phyloP scores from a whole-genome alignment of 305 asterid species.

The Stenogyne calaminthoides region DNA sequence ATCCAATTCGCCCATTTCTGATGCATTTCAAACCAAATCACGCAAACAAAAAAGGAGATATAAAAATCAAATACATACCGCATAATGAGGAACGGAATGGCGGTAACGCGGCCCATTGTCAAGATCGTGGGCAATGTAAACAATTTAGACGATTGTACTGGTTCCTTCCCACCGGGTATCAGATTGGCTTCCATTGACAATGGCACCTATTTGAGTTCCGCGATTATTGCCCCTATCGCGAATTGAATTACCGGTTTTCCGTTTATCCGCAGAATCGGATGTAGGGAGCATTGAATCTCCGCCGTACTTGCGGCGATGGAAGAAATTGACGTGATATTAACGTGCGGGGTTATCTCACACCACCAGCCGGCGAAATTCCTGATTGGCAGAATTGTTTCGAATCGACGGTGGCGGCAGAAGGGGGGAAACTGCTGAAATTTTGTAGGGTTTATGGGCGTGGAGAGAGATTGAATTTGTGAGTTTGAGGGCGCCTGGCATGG shows the following conservation, averaged over 20 bases:
- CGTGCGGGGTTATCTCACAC: conserved; percentile 44
- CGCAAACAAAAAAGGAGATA: background rate
- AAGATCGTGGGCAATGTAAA: conserved; percentile 92
- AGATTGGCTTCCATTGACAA: conserved; percentile 35
- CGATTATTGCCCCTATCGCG: conserved; percentile 27
- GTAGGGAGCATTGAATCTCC: conserved; percentile 31
- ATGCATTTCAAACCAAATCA: conserved; percentile 19
- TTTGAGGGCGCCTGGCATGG: conserved; percentile 66
- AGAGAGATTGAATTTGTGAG: conserved; percentile 44
- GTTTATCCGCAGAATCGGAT: conserved; percentile 33
- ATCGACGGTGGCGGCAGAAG: conserved; percentile 40
- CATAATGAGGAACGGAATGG: conserved; percentile 74
- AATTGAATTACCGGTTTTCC: conserved; percentile 15
- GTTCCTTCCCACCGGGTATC: conserved; percentile 29
- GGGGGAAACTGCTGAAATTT: conserved; percentile 38
- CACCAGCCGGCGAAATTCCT: conserved; percentile 46
- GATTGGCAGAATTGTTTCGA: conserved; percentile 23
- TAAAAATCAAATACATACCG: conserved; percentile 49
- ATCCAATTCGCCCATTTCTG: background rate
- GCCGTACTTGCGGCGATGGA: conserved; percentile 31
- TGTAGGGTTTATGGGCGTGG: conserved; percentile 50
- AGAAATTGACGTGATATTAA: conserved; percentile 22
- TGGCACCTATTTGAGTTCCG: conserved; percentile 54
- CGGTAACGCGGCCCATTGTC: conserved; percentile 86
- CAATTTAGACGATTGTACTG: conserved; percentile 42